Percentiles rank a stretch among this genome's conserved stretches.
Evolutionary conservation across 805 yeast species (phyloP).

Genomic region (Starmerella potacharoeniae): DNA sequence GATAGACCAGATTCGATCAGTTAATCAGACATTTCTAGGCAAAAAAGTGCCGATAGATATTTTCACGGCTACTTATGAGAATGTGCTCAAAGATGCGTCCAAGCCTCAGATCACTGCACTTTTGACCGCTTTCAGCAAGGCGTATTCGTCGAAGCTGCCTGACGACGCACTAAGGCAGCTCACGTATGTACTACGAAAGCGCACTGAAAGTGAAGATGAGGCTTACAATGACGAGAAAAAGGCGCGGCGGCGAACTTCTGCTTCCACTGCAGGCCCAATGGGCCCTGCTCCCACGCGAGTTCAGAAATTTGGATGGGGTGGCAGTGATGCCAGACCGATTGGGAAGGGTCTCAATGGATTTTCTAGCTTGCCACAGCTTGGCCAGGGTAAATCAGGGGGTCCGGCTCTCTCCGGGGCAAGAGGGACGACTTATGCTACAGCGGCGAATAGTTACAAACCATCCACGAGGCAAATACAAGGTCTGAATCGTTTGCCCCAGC

Average conservation of each 20-base stretch:
- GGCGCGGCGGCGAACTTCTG: background rate
- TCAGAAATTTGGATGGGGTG: conserved; percentile 13
- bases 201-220: conserved; percentile 8
- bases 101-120: conserved; percentile 19
- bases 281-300: conserved; percentile 6
- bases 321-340: background rate
- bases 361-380: conserved; percentile 17
- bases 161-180: background rate
- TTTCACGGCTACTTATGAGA: conserved; percentile 20
- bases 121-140: conserved; percentile 13
- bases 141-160: conserved; percentile 1
- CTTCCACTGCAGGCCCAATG: background rate
- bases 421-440: background rate
- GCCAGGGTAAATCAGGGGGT: background rate
- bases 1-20: conserved; percentile 19
- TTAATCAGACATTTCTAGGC: conserved; percentile 17
- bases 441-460: background rate
- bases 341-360: conserved; percentile 4
- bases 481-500: background rate
- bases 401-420: background rate
- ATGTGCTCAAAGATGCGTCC: conserved; percentile 11
- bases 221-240: background rate
- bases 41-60: conserved; percentile 20
- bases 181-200: conserved; percentile 4
- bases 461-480: conserved; percentile 7